Evolutionary conservation across 2,329 filamentous ascomycete species (phyloP), one percentile per base, ranked within the genome.

Genomic region (Pseudogymnoascus sp.): DNA sequence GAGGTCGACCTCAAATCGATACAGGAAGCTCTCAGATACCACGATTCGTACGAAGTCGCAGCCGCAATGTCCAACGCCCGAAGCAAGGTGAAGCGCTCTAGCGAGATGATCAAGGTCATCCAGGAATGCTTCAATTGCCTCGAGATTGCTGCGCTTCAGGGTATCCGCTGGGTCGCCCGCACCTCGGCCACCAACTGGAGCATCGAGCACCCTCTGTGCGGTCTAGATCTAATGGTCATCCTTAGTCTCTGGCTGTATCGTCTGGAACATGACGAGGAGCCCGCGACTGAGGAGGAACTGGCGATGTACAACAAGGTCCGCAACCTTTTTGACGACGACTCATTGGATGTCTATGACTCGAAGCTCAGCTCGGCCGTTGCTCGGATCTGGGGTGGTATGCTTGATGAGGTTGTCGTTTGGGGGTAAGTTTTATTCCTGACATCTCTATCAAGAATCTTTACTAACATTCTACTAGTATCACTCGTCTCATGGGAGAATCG

Each of bases 101-200:
- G 89, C 71, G 93, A 97, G 76, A 97, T 97, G 93, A 90, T 97
- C 80, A 96, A 96, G 78, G 92, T 97, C 70, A 96, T 99, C 66
- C 89, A 97, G 73, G 91, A 95, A 76, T 97, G 94, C 78, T 97
- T 94, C 77, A 91, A 95, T 76, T 97, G 92, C 79, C 92, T 99
- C 72, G 93, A 97, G 76, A 96, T 94, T 59, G 93, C 93, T 63
- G 93, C 95, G 53, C 80, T 92, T 66, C 92, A 97, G 76, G 94
- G 93, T 68, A 92, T 97, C 68, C 91, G 93, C 70, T 97, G 94
- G 93, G 92, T 97, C 66, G 93, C 93, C n/a, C 89, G 92, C 69
- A 97, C 93, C 21, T 97, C 92, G 56, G 92, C 94, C 21, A 97
- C 94, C 56, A 97, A 97, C 78, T 99, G 94, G 94, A 97, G 93